phyloP scores from a whole-genome alignment of 805 yeast genomes.

The Candida saitoana region DNA sequence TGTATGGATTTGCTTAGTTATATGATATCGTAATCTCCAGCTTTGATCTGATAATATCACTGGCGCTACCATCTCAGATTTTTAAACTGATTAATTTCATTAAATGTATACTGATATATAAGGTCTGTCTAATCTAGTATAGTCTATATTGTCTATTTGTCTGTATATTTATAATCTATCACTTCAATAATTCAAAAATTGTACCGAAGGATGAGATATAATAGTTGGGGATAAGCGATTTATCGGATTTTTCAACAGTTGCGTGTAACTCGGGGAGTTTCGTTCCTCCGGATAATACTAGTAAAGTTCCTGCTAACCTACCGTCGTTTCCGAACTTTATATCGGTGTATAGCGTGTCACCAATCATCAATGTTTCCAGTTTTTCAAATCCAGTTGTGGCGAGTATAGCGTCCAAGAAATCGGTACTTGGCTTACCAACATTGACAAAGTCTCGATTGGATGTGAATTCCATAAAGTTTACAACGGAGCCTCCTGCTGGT shows the following conservation, averaged over 20 bases:
- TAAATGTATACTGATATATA: too few relatives aligned
- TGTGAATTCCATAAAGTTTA: constrained; percentile 34
- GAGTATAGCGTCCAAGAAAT: constrained; percentile 28
- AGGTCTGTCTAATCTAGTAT: not conserved
- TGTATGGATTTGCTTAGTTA: not conserved
- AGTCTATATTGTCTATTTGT: not conserved
- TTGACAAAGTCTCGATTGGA: constrained; percentile 28
- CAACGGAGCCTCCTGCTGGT: constrained; percentile 42
- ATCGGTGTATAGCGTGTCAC: constrained; percentile 41
- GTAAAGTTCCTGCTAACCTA: constrained; percentile 28
- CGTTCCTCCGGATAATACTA: constrained; percentile 38
- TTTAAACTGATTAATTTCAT: too few relatives aligned
- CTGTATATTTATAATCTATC: not conserved
- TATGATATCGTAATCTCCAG: too few relatives aligned
- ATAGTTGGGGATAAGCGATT: constrained; percentile 23
- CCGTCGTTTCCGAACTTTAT: constrained; percentile 43
- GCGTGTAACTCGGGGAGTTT: constrained; percentile 20
- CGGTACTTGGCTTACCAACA: constrained; percentile 37
- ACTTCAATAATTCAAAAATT: constrained; percentile 11
- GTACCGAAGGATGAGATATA: constrained; percentile 32
- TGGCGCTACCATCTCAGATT: not conserved
- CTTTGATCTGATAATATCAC: not conserved
- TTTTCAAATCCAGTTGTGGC: constrained; percentile 23
- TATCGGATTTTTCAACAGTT: constrained; percentile 10
- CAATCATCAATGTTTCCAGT: constrained; percentile 33